These are phyloP conservation scores for Castanea mollissima DNA, from an alignment of 306 rosid species.

Conservation along the genomic window DNA sequence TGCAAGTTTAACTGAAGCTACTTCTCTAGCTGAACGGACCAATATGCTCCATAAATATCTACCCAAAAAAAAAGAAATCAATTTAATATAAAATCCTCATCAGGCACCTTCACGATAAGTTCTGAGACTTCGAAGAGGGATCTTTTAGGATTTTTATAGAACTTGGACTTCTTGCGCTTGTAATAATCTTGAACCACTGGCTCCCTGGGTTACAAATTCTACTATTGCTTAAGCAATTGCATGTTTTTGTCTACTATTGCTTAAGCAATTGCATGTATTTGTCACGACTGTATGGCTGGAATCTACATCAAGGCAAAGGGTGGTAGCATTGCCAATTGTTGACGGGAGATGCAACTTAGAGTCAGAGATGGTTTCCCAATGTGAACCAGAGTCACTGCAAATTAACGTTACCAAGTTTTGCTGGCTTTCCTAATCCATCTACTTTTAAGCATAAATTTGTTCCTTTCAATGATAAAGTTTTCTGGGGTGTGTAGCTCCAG, in stretches of 20 bases:
- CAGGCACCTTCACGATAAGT: too few species aligned
- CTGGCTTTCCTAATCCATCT: conserved; percentile 36
- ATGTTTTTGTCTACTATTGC: conserved; percentile 41
- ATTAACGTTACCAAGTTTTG: conserved; percentile 32
- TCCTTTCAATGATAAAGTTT: conserved; percentile 46
- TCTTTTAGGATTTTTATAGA: neutral
- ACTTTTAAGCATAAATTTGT: conserved; percentile 70
- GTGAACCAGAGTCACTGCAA: conserved; percentile 42
- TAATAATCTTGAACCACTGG: conserved; percentile 88
- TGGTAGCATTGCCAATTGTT: conserved; percentile 28
- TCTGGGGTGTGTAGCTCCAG: conserved; percentile 58
- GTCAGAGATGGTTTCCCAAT: conserved; percentile 70
- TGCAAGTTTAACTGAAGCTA: too few species aligned
- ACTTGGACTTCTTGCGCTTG: conserved; percentile 38
- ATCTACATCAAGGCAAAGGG: conserved; percentile 67
- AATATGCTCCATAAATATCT: too few species aligned
- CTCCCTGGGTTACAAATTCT: conserved; percentile 59
- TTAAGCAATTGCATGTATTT: conserved; percentile 69
- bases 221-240: conserved; percentile 61
- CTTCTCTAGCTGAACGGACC: too few species aligned
- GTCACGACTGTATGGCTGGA: conserved; percentile 54
- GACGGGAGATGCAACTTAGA: conserved; percentile 76
- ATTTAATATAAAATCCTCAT: too few species aligned
- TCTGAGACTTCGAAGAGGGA: too few species aligned
- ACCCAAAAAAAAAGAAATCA: too few species aligned